Evolutionary conservation across 148 eudicot genomes (phyloP), one percentile per base, ranked within the genome.

Genomic region (Fagopyrum tataricum): DNA sequence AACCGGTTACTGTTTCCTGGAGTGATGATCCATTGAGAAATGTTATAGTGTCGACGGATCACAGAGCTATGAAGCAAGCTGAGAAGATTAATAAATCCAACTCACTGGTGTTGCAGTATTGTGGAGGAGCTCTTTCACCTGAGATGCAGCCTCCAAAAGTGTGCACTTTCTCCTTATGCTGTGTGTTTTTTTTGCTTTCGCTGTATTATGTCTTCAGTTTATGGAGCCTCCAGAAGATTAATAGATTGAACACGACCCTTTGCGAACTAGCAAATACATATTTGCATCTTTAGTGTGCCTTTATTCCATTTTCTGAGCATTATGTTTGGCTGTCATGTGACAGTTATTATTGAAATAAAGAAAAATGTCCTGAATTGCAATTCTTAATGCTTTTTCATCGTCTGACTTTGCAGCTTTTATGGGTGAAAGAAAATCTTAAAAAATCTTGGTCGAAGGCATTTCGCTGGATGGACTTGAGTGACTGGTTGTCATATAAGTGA

Each of bases 81-180:
- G 99, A 90, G 83, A 92, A 84, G 82, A 95, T 95, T 51, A 95
- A 95, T 79, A 84, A 91, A 48, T 92, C 82, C 52, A 84, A 86
- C 58, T 90, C 99, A 66, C 91, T 97, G 18, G 99, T 95, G 6
- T 75, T 95, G 84, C 96, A 92, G 64, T 95, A 92, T 75, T 95
- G 97, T 82, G 99, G 97, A 74, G 97, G 97, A 74, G 83, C 96
- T 66, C 87, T 95, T 81, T 95, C 97, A 66, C 99, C 99, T 69
- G 99, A 95, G 76, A 95, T 95, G 99, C 85, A 95, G 81, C 99
- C 99, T 43, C 99, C 99, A 6, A 95, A 95, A 96, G 99, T 95
- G 83, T 46, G 72, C 26, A 70, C 51, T n/a, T 70, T 70, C 18
- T 73, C 69, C 40, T 23, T 31, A 56, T 20, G 31, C n/a, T 56